Evolutionary conservation across 768 basidiomycete genomes (phyloP), one percentile per base, ranked within the genome.

Genomic region (Mycena maculata): DNA sequence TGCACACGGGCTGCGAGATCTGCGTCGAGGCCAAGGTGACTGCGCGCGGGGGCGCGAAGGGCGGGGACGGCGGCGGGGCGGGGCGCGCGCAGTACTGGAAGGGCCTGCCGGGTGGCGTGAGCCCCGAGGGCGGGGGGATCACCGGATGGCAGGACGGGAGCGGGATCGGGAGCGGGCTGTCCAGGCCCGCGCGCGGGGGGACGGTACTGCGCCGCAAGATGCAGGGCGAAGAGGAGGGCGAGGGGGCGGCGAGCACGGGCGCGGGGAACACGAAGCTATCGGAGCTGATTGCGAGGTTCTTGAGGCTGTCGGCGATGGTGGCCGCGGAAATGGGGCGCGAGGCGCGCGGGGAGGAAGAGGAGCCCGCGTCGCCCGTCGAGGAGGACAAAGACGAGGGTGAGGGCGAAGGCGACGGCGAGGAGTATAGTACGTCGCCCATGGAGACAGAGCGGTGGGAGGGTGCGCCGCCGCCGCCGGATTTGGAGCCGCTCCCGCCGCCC

Each of bases 251-350:
- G 60, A 65, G 69, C 65, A 74, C 73, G 84, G 86, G 87, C 12
- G 82, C 85, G 10, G 86, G 86, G 31, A 91, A 89, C 70, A 88
- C 90, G 20, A 90, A 87, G 72, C 79, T 92, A 20, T 85, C 86
- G 22, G 89, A 88, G 72, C 79, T 92, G 39, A 87, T 92, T 44
- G 85, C 88, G 31, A 82, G 91, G 31, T 96, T 95, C 73, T 78
- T 96, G 64, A 84, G 90, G 57, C 81, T 96, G 30, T 92, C 91
- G 18, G 94, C 94, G 31, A 81, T 93, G 52, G 89, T 93, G 10
- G 91, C 92, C 49, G 87, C 85, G 66, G 93, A 94, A 76, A 82
- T 94, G 27, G 92, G 90, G 20, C 82, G 88, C 49, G 93, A 94
- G 77, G 86, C 87, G 22, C 81, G 85, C 64, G 85, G 89, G 39